Evolutionary conservation across 345 rosid genomes (phyloP).

Genomic region (Eutrema heterophyllum): DNA sequence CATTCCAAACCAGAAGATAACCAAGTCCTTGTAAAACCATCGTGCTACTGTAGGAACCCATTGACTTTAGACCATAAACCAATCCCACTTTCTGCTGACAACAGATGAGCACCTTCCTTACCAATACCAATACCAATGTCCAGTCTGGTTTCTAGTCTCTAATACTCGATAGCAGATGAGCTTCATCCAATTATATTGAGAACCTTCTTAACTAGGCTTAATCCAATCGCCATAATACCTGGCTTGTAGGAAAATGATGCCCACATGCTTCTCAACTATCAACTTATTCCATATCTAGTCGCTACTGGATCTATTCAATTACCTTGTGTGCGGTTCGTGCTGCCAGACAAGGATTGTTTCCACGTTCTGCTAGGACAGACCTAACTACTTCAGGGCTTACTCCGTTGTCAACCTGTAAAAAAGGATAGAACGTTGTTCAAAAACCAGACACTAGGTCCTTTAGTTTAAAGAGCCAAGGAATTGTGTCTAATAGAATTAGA

Average conservation of each 20-base stretch:
- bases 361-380: constrained; percentile 81
- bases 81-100: background rate
- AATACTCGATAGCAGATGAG: background rate
- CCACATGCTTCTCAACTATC: constrained; percentile 1
- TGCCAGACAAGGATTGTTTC: constrained; percentile 74
- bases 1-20: background rate
- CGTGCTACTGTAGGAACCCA: background rate
- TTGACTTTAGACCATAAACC: background rate
- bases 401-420: constrained; percentile 75
- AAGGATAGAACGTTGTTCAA: background rate
- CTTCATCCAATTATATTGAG: background rate
- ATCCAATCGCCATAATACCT: background rate
- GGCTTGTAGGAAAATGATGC: background rate
- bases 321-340: constrained; percentile 75
- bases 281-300: background rate
- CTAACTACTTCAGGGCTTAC: constrained; percentile 83
- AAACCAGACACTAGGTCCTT: background rate
- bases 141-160: background rate
- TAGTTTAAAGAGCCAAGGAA: background rate
- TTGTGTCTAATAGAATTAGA: background rate
- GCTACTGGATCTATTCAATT: constrained; percentile 23
- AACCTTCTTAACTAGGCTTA: background rate
- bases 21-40: background rate
- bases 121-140: too few species aligned
- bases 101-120: background rate